Conservation (phyloP, 495 filamentous ascomycete genomes). For the Neurospora africana region DNA sequence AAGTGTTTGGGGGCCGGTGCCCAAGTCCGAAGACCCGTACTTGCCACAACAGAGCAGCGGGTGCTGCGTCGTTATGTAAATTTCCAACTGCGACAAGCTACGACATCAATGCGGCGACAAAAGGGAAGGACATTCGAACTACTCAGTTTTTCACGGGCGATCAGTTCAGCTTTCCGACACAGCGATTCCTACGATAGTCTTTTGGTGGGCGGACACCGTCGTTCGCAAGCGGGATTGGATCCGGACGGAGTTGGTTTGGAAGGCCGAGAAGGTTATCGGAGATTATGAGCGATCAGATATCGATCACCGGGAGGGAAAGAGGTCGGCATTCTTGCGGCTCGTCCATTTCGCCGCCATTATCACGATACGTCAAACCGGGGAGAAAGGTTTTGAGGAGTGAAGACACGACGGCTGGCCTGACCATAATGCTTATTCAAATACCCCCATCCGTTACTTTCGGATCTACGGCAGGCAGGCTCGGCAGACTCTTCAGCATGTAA, state of each 20-base stretch:
- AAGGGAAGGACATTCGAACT: background rate
- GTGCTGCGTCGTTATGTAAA: slow-evolving; percentile 90
- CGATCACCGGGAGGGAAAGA: background rate
- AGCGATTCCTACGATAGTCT: background rate
- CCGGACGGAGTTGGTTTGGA: background rate
- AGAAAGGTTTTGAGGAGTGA: slow-evolving; percentile 7
- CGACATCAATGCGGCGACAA: background rate
- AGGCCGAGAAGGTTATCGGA: background rate
- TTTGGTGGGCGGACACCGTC: background rate
- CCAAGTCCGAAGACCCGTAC: slow-evolving; percentile 92
- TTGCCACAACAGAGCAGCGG: slow-evolving; percentile 80
- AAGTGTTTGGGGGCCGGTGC: slow-evolving; percentile 87
- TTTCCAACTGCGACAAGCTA: background rate
- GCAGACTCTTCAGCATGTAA: slow-evolving; percentile 39
- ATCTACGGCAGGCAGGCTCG: slow-evolving; percentile 14
- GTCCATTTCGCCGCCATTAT: background rate
- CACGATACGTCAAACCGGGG: background rate
- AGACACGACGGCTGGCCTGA: slow-evolving; percentile 23
- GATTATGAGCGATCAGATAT: background rate
- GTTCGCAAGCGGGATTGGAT: background rate
- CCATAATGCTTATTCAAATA: slow-evolving; percentile 37
- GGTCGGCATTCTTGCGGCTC: background rate
- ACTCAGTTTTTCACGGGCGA: background rate
- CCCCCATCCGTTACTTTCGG: slow-evolving; percentile 24
- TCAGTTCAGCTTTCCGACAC: background rate